Conservation (phyloP, 257 asterid species). For the Ehretia macrophylla region DNA sequence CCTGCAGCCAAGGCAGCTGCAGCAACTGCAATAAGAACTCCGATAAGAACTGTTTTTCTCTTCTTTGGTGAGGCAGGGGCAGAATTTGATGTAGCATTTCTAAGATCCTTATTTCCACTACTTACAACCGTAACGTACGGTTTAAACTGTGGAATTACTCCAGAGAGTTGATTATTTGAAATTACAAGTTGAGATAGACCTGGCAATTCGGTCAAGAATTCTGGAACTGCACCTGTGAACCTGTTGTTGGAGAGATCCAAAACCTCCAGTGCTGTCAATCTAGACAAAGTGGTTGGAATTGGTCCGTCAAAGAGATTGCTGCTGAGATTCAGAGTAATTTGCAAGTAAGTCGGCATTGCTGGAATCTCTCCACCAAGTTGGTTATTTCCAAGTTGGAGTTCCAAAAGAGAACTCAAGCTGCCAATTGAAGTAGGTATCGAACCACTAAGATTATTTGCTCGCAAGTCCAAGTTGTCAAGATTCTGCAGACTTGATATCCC, state of each 20-base stretch:
- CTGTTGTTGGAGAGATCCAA: conserved; percentile 75
- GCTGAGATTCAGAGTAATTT: conserved; percentile 72
- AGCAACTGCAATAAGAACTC: conserved; percentile 31
- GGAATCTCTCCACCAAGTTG: conserved; percentile 58
- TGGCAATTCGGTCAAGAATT: conserved; percentile 19
- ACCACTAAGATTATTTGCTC: conserved; percentile 46
- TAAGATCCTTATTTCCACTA: conserved; percentile 28
- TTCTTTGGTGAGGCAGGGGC: conserved; percentile 16
- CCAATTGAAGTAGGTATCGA: conserved; percentile 44
- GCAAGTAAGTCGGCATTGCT: conserved; percentile 42
- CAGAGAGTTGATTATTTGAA: conserved; percentile 57
- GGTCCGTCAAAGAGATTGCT: conserved; percentile 47
- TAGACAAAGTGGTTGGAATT: conserved; percentile 37
- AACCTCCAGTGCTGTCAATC: conserved; percentile 49
- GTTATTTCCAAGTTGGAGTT: conserved; percentile 77
- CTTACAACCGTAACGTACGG: conserved; percentile 8
- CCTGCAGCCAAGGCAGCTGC: conserved; percentile 44
- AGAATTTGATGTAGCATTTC: neutral
- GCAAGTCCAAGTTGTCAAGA: conserved; percentile 49
- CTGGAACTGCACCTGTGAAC: conserved; percentile 56
- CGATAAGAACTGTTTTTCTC: conserved; percentile 31
- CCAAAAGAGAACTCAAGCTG: conserved; percentile 31
- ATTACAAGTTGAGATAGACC: conserved; percentile 55
- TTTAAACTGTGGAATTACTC: conserved; percentile 42
- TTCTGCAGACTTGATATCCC: conserved; percentile 38